Base-by-base conservation (phyloP, 108 stramenopile genomes). In the Skeletonema tropicum region DNA sequence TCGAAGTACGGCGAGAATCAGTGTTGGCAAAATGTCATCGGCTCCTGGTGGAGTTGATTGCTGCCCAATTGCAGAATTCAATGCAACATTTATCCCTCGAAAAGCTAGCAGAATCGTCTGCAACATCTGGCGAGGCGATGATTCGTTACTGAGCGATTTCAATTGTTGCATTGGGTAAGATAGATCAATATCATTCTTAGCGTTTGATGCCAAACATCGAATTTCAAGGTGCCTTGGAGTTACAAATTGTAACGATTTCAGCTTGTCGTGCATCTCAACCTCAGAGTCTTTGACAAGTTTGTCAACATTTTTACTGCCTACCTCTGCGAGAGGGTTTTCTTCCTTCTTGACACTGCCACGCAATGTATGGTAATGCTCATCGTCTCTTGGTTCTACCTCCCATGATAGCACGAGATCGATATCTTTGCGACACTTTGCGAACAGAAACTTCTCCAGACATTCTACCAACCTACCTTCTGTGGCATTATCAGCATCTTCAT, bases 21-120 rank as follows among this genome's bases (percentile, higher is more conserved):
- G 77, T 30, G 94, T 88, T 7, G 94, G 92, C 11, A 95, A 71
- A 2, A 93, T 80, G 67, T 95, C 94, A 70, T 95, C 94, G 15
- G 94, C 94, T 21, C 85, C 82, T 12, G 94, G 92, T 2, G 90
- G 68, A 23, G 72, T 60, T 3, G 42, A 45, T 69, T 74, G 33
- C 62, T 17, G 6, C 12, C 41, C 48, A 17, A 86, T 66, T 32
- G 87, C 85, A 19, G 69, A 57, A 25, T 86, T 76, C 62, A 95
- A 73, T 2, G 92, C 83, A 9, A 62, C 74, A 75, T 88, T 89
- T 39, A 93, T 83, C 33, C 83, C 79, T 2, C 82, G 89, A 66
- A 88, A 87, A 3, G 88, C 79, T 35, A 82, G 68, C 66, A 95
- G 67, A 46, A 95, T 86, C 19, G 71, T 71, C 36, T 81, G 82